Conservation (phyloP, 495 filamentous ascomycete genomes). For the Cercophora newfieldiana region DNA sequence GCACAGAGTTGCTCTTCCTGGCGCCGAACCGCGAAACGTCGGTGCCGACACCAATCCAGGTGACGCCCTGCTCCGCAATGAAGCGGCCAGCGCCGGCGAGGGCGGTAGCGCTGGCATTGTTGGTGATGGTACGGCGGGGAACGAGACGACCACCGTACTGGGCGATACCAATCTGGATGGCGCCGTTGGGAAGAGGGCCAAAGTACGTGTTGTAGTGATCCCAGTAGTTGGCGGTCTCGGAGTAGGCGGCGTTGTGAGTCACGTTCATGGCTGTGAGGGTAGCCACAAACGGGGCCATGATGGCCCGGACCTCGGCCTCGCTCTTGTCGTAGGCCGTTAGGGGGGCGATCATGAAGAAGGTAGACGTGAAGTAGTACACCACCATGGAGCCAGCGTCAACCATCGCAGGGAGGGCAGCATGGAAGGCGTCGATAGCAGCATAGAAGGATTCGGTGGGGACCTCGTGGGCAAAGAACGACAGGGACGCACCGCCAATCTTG, state of each 20-base stretch:
- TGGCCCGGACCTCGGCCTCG: conserved; percentile 31
- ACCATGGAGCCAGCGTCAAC: conserved; percentile 34
- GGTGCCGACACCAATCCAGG: conserved; percentile 40
- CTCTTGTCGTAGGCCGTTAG: conserved; percentile 42
- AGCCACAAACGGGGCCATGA: conserved; percentile 37
- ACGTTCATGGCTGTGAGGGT: conserved; percentile 37
- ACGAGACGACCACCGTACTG: conserved; percentile 64
- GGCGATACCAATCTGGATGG: conserved; percentile 48
- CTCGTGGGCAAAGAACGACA: conserved; percentile 32
- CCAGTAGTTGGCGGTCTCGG: conserved; percentile 45
- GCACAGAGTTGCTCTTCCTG: conserved; percentile 48
- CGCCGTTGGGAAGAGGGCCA: conserved; percentile 39
- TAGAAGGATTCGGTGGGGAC: conserved; percentile 48
- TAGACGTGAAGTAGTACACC: conserved; percentile 52
- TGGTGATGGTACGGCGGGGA: conserved; percentile 50
- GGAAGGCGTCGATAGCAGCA: conserved; percentile 32
- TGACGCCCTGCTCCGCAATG: conserved; percentile 43
- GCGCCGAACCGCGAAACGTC: conserved; percentile 30
- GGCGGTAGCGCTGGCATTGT: conserved; percentile 19
- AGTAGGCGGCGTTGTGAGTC: conserved; percentile 22
- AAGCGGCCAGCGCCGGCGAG: conserved; percentile 42
- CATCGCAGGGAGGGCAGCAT: conserved; percentile 27
- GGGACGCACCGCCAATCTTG: conserved; percentile 31
- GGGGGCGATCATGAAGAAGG: conserved; percentile 48
- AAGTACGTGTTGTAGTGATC: conserved; percentile 49